Evolutionary conservation across 2,329 filamentous ascomycete genomes (phyloP).

Genomic region (Penicillium sumatraense): DNA sequence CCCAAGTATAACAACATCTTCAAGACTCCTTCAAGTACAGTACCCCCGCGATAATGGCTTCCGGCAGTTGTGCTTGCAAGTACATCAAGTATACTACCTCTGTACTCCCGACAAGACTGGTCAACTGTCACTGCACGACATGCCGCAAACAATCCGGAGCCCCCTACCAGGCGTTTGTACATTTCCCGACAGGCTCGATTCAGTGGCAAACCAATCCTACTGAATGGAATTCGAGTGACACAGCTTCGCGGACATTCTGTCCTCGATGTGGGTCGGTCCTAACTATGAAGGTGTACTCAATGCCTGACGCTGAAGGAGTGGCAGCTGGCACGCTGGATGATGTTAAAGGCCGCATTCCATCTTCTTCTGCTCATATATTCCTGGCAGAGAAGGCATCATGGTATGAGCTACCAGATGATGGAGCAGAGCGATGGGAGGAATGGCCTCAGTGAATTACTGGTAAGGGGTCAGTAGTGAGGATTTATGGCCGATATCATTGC

Average conservation of each 20-base stretch:
- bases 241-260: conserved; percentile 52
- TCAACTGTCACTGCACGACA: conserved; percentile 54
- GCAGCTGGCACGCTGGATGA: conserved; percentile 50
- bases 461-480: neutral
- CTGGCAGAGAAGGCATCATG: conserved; percentile 47
- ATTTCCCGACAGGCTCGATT: conserved; percentile 41
- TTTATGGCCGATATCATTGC: no score
- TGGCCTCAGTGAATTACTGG: conserved; percentile 11
- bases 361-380: conserved; percentile 49
- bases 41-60: conserved; percentile 31
- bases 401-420: conserved; percentile 45
- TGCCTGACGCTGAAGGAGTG: conserved; percentile 38
- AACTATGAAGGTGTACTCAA: conserved; percentile 46
- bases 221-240: conserved; percentile 41
- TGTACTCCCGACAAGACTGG: conserved; percentile 39
- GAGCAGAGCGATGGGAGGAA: conserved; percentile 32
- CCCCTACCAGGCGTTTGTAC: conserved; percentile 50
- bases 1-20: neutral
- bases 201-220: conserved; percentile 39
- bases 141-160: conserved; percentile 56
- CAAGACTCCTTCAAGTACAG: neutral
- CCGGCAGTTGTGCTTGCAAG: conserved; percentile 52
- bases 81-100: conserved; percentile 48
- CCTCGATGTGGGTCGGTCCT: conserved; percentile 53
- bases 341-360: conserved; percentile 29